phyloP scores from a whole-genome alignment of 495 filamentous ascomycete species.

The Neurospora tetrasperma region DNA sequence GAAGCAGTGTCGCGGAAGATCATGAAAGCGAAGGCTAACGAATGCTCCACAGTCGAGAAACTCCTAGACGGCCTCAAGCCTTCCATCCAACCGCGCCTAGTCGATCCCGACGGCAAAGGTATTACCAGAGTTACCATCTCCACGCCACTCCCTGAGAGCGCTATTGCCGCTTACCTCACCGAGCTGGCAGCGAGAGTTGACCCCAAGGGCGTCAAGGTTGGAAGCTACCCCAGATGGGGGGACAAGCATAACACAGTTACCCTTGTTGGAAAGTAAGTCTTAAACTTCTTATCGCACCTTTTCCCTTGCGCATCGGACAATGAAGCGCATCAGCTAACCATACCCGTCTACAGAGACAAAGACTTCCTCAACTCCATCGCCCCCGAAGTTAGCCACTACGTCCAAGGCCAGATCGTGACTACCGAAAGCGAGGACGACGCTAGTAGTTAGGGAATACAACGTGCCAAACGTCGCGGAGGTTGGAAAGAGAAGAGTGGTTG shows the following conservation, averaged over 20 bases:
- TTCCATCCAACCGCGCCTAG: slow-evolving; percentile 52
- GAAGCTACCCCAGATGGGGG: slow-evolving; percentile 89
- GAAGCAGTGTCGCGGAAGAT: neutral
- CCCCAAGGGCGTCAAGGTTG: slow-evolving; percentile 77
- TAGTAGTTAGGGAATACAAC: neutral
- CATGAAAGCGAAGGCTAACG: neutral
- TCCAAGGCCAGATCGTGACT: slow-evolving; percentile 34
- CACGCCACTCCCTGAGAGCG: slow-evolving; percentile 79
- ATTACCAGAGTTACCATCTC: slow-evolving; percentile 69
- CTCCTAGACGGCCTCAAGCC: slow-evolving; percentile 70
- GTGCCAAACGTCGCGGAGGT: neutral
- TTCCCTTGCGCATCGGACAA: neutral
- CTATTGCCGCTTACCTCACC: slow-evolving; percentile 71
- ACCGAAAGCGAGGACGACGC: slow-evolving; percentile 38
- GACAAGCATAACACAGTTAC: slow-evolving; percentile 85
- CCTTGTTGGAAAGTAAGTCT: slow-evolving; percentile 56
- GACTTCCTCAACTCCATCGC: slow-evolving; percentile 41
- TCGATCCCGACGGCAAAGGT: slow-evolving; percentile 70
- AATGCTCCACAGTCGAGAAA: slow-evolving; percentile 41
- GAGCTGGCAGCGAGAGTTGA: slow-evolving; percentile 62
- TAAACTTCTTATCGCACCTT: neutral
- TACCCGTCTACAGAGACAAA: slow-evolving; percentile 25
- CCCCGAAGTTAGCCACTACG: slow-evolving; percentile 37
- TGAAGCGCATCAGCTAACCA: neutral
- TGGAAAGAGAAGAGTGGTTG: neutral